These are phyloP conservation scores for Pleodorina starrii DNA, from an alignment of 139 green algal species.

Conservation along the genomic window DNA sequence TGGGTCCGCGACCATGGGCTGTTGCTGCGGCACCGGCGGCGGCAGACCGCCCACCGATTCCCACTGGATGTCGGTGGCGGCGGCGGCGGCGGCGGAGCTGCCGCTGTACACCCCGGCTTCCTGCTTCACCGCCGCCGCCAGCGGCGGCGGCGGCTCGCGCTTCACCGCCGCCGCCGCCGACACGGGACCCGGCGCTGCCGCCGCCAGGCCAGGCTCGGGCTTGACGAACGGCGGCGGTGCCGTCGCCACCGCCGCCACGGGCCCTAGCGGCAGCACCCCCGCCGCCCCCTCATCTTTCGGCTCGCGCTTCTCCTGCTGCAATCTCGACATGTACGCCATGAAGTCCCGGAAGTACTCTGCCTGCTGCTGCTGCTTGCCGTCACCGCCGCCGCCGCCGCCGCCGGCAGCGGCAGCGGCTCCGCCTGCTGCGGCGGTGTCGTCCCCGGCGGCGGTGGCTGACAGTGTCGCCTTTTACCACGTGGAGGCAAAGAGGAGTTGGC, in stretches of 20 bases:
- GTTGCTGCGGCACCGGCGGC: background rate
- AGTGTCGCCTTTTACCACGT: too few species aligned
- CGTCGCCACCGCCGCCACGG: background rate
- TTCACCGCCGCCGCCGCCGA: background rate
- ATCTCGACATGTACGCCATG: slow-evolving; percentile 13
- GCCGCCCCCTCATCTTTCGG: too few species aligned
- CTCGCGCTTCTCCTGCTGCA: slow-evolving; percentile 36
- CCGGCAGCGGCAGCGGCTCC: background rate
- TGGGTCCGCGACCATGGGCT: background rate
- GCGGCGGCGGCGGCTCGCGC: background rate
- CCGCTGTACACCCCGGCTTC: background rate
- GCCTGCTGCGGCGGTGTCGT: too few species aligned
- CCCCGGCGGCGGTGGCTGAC: too few species aligned
- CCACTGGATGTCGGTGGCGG: background rate
- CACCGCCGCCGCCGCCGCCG: background rate
- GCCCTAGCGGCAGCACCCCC: background rate
- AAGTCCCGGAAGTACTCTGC: slow-evolving; percentile 43
- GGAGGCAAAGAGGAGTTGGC: too few species aligned
- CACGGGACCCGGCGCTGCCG: background rate
- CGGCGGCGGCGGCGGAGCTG: background rate
- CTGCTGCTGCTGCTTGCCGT: slow-evolving; percentile 13
- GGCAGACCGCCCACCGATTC: background rate
- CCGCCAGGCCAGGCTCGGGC: background rate
- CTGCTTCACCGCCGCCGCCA: background rate
- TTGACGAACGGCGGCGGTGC: background rate